A percentile compares a stretch with the other conserved stretches of the same genome.
These are phyloP conservation scores for Diddensiella santjacobensis DNA, from an alignment of 805 yeast genomes.

Conservation along the genomic window DNA sequence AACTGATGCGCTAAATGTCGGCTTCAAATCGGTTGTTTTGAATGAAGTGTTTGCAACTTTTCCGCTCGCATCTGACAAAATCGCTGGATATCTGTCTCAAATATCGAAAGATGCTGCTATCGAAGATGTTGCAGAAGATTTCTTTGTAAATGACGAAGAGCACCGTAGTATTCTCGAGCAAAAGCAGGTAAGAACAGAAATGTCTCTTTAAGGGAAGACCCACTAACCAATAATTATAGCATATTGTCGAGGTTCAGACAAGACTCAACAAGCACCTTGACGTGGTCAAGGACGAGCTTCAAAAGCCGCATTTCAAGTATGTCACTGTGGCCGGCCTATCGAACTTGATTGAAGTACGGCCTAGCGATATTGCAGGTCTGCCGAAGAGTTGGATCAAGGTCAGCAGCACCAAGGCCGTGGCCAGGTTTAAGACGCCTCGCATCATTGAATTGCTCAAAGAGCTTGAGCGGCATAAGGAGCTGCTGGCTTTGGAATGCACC, in stretches of 20 bases:
- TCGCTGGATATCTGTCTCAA: slow-evolving; percentile 27
- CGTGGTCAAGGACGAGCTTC: slow-evolving; percentile 42
- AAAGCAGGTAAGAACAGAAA: neutral
- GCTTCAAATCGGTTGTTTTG: slow-evolving; percentile 37
- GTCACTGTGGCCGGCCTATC: slow-evolving; percentile 60
- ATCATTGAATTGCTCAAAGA: slow-evolving; percentile 48
- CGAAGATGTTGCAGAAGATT: slow-evolving; percentile 23
- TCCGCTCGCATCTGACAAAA: slow-evolving; percentile 31
- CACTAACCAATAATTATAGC: slow-evolving; percentile 33
- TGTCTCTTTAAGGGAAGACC: too few species aligned
- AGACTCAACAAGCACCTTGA: slow-evolving; percentile 53
- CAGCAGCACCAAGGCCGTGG: slow-evolving; percentile 62
- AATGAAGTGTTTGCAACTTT: slow-evolving; percentile 39
- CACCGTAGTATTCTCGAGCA: slow-evolving; percentile 13
- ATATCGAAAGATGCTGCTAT: slow-evolving; percentile 27
- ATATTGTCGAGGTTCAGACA: slow-evolving; percentile 36
- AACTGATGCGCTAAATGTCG: slow-evolving; percentile 23
- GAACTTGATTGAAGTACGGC: slow-evolving; percentile 71
- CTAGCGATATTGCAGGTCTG: slow-evolving; percentile 49
- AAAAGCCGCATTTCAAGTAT: slow-evolving; percentile 55
- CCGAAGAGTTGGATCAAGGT: slow-evolving; percentile 79
- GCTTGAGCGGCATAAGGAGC: slow-evolving; percentile 59
- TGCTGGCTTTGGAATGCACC: slow-evolving; percentile 45
- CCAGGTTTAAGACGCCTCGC: slow-evolving; percentile 68
- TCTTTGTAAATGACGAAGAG: slow-evolving; percentile 21